Conservation (phyloP, 2,329 filamentous ascomycete genomes). For the Beauveria australis region DNA sequence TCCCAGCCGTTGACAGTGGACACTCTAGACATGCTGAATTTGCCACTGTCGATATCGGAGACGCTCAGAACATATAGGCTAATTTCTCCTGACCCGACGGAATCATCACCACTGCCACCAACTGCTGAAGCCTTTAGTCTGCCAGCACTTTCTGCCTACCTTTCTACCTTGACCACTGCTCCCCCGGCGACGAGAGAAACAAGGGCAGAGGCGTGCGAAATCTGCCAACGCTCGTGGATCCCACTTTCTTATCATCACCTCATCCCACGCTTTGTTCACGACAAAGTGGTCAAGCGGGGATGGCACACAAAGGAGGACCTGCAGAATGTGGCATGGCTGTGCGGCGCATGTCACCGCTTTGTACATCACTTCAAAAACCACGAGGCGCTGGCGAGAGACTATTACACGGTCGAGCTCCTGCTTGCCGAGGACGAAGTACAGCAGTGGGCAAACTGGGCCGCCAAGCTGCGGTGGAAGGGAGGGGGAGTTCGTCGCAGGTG, state of each 20-base stretch:
- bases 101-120: conserved; percentile 26
- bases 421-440: conserved; percentile 62
- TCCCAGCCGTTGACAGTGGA: conserved; percentile 46
- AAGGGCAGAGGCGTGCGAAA: conserved; percentile 56
- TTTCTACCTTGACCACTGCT: conserved; percentile 46
- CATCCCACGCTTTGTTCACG: conserved; percentile 71
- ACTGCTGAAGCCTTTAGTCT: conserved; percentile 49
- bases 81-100: conserved; percentile 33
- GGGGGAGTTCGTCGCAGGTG: conserved; percentile 13
- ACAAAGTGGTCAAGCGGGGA: conserved; percentile 64
- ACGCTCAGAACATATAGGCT: conserved; percentile 61
- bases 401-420: conserved; percentile 65
- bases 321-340: conserved; percentile 79
- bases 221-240: conserved; percentile 68
- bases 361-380: conserved; percentile 69
- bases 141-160: conserved; percentile 56
- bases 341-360: conserved; percentile 73
- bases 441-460: conserved; percentile 65
- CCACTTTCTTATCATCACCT: conserved; percentile 77
- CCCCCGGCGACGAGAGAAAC: conserved; percentile 58
- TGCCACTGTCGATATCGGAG: conserved; percentile 48
- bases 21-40: conserved; percentile 46
- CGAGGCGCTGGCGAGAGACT: conserved; percentile 67
- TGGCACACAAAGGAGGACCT: conserved; percentile 72
- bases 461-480: conserved; percentile 66